Evolutionary conservation across 169 alveolate genomes (phyloP).

Genomic region (Babesia divergens): DNA sequence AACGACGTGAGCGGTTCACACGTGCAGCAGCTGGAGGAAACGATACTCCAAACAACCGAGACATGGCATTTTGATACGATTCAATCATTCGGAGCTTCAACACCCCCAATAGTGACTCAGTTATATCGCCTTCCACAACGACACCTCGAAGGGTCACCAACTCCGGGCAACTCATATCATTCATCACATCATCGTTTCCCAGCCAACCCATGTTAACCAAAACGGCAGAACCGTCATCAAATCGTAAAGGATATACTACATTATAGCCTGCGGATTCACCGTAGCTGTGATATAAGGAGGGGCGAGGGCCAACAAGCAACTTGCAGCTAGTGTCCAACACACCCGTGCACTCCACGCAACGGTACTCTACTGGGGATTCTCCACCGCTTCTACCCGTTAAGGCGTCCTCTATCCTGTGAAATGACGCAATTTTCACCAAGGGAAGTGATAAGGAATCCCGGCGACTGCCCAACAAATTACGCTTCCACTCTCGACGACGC

Average conservation of each 20-base stretch:
- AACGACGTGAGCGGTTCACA: constrained; percentile 40
- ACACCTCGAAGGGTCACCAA: constrained; percentile 81
- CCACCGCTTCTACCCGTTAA: background rate
- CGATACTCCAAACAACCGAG: background rate
- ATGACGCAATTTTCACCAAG: constrained; percentile 15
- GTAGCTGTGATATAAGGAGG: constrained; percentile 50
- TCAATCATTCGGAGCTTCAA: constrained; percentile 37
- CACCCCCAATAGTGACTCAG: constrained; percentile 55
- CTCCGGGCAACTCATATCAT: constrained; percentile 54
- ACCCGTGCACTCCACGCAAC: constrained; percentile 71
- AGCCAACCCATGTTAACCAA: constrained; percentile 82
- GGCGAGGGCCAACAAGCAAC: constrained; percentile 80
- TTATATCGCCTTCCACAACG: constrained; percentile 77
- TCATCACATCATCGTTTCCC: constrained; percentile 49
- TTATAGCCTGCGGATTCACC: constrained; percentile 67
- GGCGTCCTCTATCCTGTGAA: background rate
- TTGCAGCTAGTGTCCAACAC: constrained; percentile 78
- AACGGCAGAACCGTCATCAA: constrained; percentile 73
- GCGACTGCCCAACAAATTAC: constrained; percentile 44
- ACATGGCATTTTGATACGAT: constrained; percentile 5
- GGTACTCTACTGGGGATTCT: constrained; percentile 7
- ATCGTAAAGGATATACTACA: constrained; percentile 79
- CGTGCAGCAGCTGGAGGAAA: background rate
- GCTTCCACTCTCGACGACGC: constrained; percentile 74
- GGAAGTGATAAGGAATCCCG: constrained; percentile 27